phyloP scores from a whole-genome alignment of 768 basidiomycete species.

The Cantharellus cinnabarinus region DNA sequence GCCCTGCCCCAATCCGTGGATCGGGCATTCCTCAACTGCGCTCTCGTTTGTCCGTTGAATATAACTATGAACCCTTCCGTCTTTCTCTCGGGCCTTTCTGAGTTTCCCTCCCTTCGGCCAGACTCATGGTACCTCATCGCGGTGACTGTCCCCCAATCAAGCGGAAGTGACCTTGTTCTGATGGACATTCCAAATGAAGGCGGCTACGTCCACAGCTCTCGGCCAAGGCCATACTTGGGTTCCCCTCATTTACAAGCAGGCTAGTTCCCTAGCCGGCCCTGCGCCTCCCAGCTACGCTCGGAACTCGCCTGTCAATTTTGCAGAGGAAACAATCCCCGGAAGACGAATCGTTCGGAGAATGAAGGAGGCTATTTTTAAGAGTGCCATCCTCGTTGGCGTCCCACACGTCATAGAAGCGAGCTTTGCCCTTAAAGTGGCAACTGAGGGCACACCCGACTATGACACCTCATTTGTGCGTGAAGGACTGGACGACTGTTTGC shows the following conservation, averaged over 20 bases:
- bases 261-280: neutral
- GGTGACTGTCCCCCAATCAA: neutral
- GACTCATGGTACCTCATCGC: neutral
- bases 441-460: neutral
- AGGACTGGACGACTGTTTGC: neutral
- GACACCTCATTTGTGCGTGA: neutral
- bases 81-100: neutral
- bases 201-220: neutral
- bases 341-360: neutral
- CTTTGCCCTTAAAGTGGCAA: neutral
- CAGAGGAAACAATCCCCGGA: neutral
- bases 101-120: neutral
- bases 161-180: neutral
- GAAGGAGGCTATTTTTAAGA: conserved; percentile 2
- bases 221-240: neutral
- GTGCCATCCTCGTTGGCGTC: conserved; percentile 2
- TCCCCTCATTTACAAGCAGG: neutral
- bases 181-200: neutral
- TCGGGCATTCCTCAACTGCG: too few species aligned
- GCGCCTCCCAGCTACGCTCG: neutral
- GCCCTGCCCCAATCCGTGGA: too few species aligned
- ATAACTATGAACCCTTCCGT: too few species aligned
- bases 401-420: neutral
- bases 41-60: too few species aligned
- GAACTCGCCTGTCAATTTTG: too few species aligned